phyloP scores from a whole-genome alignment of 2,329 filamentous ascomycete species.

The Xylaria sp. region DNA sequence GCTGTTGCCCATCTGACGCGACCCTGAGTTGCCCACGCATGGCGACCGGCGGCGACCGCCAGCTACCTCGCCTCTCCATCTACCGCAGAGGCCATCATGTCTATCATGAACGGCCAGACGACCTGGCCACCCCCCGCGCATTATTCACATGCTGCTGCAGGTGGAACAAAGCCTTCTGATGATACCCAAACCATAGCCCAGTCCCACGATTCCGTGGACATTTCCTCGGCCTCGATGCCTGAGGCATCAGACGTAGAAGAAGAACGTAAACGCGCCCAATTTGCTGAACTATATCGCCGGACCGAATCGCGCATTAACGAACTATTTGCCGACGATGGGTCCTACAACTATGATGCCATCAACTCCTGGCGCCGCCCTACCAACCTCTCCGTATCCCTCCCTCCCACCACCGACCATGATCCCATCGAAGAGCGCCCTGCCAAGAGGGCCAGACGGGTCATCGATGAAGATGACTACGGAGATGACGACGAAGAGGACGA shows the following conservation, averaged over 20 bases:
- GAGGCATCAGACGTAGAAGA: slow-evolving; percentile 62
- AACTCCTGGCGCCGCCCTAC: slow-evolving; percentile 47
- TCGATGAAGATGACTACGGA: slow-evolving; percentile 81
- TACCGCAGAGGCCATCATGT: slow-evolving; percentile 52
- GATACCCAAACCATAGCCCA: slow-evolving; percentile 53
- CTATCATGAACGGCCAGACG: slow-evolving; percentile 60
- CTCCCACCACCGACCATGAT: slow-evolving; percentile 53
- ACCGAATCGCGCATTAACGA: slow-evolving; percentile 71
- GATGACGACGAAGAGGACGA: slow-evolving; percentile 77
- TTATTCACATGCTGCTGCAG: slow-evolving; percentile 35
- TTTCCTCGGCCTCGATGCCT: slow-evolving; percentile 49
- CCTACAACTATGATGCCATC: slow-evolving; percentile 48
- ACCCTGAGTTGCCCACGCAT: slow-evolving; percentile 48
- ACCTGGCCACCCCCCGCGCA: slow-evolving; percentile 57
- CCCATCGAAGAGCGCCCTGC: slow-evolving; percentile 55
- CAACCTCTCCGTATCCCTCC: slow-evolving; percentile 39
- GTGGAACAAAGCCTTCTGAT: slow-evolving; percentile 50
- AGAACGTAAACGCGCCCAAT: slow-evolving; percentile 66
- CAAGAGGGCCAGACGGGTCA: slow-evolving; percentile 71
- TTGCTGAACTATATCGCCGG: slow-evolving; percentile 71
- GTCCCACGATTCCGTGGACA: slow-evolving; percentile 48
- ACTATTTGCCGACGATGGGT: slow-evolving; percentile 61
- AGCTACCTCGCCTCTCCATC: slow-evolving; percentile 44
- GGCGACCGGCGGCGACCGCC: slow-evolving; percentile 55
- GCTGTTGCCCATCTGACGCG: slow-evolving; percentile 47